Percentiles rank a stretch among this genome's conserved stretches.
These are phyloP conservation scores for Dryas octopetala DNA, from an alignment of 306 rosid genomes.

Conservation along the genomic window DNA sequence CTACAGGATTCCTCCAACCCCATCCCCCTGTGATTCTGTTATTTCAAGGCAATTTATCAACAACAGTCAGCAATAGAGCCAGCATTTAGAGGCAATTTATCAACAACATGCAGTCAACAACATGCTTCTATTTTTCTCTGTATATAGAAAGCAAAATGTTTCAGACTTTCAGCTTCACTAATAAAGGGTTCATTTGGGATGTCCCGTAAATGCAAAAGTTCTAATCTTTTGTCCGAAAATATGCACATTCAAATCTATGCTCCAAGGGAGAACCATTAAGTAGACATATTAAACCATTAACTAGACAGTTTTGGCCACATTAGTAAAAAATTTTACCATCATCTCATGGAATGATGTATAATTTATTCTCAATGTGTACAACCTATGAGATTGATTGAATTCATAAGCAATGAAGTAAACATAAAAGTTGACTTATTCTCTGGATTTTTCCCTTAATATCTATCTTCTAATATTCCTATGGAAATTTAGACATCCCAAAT, in stretches of 20 bases:
- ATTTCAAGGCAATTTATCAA: neutral
- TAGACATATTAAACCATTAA: neutral
- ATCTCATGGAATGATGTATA: no score
- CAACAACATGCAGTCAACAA: no score
- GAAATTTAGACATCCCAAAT: neutral
- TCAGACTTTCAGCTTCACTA: neutral
- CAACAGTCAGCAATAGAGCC: neutral
- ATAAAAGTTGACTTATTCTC: no score
- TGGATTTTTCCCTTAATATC: no score
- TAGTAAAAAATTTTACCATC: no score
- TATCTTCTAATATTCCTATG: no score
- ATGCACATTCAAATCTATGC: neutral
- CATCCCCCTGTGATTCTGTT: conserved; percentile 75
- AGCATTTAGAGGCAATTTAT: no score
- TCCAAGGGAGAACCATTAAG: neutral
- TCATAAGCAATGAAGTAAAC: no score
- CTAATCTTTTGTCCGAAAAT: neutral
- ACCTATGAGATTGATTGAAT: no score
- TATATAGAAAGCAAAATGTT: no score
- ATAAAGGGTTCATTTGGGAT: neutral
- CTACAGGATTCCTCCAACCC: conserved; percentile 66
- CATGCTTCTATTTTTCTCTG: no score
- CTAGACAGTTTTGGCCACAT: neutral
- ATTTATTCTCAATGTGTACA: no score
- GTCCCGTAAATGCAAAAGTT: neutral